phyloP scores from a whole-genome alignment of 2,329 filamentous ascomycete species.

The Penicillium palitans region DNA sequence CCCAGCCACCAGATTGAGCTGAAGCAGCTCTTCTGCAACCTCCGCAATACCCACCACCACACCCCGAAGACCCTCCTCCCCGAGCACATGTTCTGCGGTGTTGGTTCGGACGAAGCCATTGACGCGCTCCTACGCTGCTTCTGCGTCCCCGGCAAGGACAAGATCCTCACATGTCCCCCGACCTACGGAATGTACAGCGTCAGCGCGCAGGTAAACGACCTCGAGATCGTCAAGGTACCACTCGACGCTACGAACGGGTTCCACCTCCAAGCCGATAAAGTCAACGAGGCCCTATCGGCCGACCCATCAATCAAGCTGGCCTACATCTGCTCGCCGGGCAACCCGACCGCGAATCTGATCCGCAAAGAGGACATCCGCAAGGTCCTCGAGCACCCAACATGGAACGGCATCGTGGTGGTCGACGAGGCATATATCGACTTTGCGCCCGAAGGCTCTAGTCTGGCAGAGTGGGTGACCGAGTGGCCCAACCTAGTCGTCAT shows the following conservation, averaged over 20 bases:
- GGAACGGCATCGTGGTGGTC: conserved; percentile 91
- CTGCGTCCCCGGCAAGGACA: conserved; percentile 81
- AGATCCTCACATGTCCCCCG: conserved; percentile 90
- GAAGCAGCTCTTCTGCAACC: conserved; percentile 80
- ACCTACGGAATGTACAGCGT: conserved; percentile 99
- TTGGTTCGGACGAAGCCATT: conserved; percentile 95
- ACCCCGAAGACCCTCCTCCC: conserved; percentile 71
- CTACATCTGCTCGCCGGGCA: conserved; percentile 93
- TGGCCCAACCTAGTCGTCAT: conserved; percentile 96
- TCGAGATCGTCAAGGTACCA: conserved; percentile 82
- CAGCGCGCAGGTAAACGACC: conserved; percentile 90
- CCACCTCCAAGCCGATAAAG: conserved; percentile 67
- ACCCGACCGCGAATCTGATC: conserved; percentile 82
- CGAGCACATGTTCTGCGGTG: conserved; percentile 87
- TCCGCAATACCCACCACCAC: conserved; percentile 81
- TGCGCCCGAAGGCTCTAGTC: conserved; percentile 71
- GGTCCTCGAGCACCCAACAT: conserved; percentile 80
- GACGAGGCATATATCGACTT: conserved; percentile 99
- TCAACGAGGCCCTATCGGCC: conserved; percentile 65
- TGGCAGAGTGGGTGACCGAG: conserved; percentile 88
- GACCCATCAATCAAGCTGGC: conserved; percentile 75
- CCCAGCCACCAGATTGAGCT: conserved; percentile 75
- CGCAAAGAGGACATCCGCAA: conserved; percentile 70
- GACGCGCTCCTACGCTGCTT: conserved; percentile 92
- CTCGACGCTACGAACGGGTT: conserved; percentile 72